Evolutionary conservation across 2,329 filamentous ascomycete species (phyloP).

Genomic region (Alternaria angustiovoidea): DNA sequence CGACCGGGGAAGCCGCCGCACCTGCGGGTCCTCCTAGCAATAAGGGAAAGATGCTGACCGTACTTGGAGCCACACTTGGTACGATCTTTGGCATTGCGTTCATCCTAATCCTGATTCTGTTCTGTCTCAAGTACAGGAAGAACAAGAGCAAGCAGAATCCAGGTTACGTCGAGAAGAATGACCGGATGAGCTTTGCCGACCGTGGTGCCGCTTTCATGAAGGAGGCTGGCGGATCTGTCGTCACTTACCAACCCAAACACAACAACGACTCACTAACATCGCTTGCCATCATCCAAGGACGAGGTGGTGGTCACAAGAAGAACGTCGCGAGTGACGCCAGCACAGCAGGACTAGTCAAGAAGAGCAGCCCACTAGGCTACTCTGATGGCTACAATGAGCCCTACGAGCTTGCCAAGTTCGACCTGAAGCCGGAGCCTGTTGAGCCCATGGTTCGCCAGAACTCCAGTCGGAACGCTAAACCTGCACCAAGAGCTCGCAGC

Average conservation of each 20-base stretch:
- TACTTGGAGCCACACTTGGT: slow-evolving; percentile 83
- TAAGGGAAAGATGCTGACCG: slow-evolving; percentile 62
- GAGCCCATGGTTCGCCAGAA: slow-evolving; percentile 49
- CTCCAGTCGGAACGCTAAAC: slow-evolving; percentile 38
- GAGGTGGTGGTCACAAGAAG: slow-evolving; percentile 60
- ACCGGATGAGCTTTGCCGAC: slow-evolving; percentile 60
- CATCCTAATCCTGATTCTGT: slow-evolving; percentile 74
- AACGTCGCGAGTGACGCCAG: slow-evolving; percentile 66
- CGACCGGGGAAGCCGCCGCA: slow-evolving; percentile 48
- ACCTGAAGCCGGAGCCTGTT: slow-evolving; percentile 47
- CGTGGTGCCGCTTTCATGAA: slow-evolving; percentile 62
- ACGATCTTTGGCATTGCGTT: slow-evolving; percentile 77
- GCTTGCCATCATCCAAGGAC: slow-evolving; percentile 63
- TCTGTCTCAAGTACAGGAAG: slow-evolving; percentile 69
- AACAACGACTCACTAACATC: slow-evolving; percentile 52
- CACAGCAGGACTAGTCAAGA: slow-evolving; percentile 68
- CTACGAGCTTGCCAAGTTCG: slow-evolving; percentile 57
- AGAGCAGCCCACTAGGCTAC: slow-evolving; percentile 54
- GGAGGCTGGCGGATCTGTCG: slow-evolving; percentile 56
- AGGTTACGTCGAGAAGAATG: slow-evolving; percentile 52
- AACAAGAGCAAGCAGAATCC: slow-evolving; percentile 66
- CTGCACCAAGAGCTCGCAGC: slow-evolving; percentile 55
- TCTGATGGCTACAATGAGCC: slow-evolving; percentile 50
- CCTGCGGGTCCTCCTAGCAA: slow-evolving; percentile 42
- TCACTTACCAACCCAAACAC: slow-evolving; percentile 42